A percentile compares a stretch with the other conserved stretches of the same genome.
phyloP scores from a whole-genome alignment of 23 red algal genomes.

The Agarophyton chilense region DNA sequence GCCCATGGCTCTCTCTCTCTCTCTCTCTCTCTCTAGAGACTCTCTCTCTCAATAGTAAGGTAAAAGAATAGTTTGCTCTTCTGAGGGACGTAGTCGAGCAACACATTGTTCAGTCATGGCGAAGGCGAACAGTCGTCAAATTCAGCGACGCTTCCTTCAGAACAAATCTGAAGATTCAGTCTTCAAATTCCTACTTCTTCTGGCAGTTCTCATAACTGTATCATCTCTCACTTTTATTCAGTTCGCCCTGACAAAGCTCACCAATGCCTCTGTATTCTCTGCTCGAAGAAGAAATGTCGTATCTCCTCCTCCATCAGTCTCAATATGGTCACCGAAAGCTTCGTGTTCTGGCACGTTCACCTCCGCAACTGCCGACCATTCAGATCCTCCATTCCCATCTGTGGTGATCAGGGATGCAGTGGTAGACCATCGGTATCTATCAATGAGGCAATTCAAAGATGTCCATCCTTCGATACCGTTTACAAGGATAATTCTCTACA shows the following conservation, averaged over 20 bases:
- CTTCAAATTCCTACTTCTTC: not conserved
- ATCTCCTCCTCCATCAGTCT: not conserved
- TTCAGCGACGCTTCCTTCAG: not conserved
- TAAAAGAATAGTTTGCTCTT: too few relatives aligned
- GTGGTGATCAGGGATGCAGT: slow-evolving; percentile 52
- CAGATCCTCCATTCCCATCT: slow-evolving; percentile 40
- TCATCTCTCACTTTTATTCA: not conserved
- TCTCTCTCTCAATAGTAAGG: too few relatives aligned
- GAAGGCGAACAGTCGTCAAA: not conserved
- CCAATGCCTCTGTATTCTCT: not conserved
- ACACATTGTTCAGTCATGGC: not conserved
- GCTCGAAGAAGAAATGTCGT: not conserved
- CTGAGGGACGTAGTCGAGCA: not conserved
- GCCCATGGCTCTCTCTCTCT: too few relatives aligned
- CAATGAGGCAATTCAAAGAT: not conserved
- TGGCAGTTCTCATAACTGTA: not conserved
- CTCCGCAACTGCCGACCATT: not conserved
- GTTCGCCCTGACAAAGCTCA: not conserved
- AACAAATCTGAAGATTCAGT: not conserved
- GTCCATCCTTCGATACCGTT: not conserved
- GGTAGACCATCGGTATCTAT: slow-evolving; percentile 21
- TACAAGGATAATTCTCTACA: slow-evolving; percentile 49
- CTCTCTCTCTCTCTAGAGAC: too few relatives aligned
- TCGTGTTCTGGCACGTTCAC: not conserved
- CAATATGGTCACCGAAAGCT: not conserved